Evolutionary conservation across 352 stramenopile species (phyloP), one percentile per base, ranked within the genome.

Genomic region (Globisporangium iwayamae): DNA sequence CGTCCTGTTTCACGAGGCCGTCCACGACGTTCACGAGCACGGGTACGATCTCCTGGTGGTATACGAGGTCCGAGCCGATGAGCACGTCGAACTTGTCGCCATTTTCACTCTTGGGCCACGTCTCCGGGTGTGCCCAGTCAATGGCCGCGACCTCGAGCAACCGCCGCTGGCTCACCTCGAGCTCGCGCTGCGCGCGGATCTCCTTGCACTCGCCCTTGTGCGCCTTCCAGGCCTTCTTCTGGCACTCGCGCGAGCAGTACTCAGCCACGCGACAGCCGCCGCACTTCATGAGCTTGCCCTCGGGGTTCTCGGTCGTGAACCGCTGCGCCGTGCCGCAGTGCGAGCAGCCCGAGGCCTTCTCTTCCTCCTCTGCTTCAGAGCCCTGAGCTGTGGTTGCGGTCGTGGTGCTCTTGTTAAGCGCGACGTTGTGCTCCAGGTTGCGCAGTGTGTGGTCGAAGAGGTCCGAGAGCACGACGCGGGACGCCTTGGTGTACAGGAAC

Each of bases 221-320:
- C 28, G 73, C 70, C 58, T 90, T 94, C 86, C 86, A 96, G 4
- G 85, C 86, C 51, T 89, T 87, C 72, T 93, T 93, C 68, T 96
- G 88, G 52, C 85, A 94, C 55, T 84, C 83, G 20, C 85, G 85
- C 16, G 80, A 91, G 74, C 88, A 96, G 70, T 95, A 96, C n/a
- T 75, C 73, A n/a, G 81, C 76, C 11, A 67, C 72, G 51, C 76
- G 79, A 69, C 87, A 96, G 9, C 78, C 80, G 16, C 79, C 83
- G 52, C 89, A 96, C 61, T 86, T 87, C 74, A 93, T 87, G n/a
- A 95, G 78, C 57, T 93, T 93, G 4, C 87, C 87, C 14, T 95
- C 87, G n/a, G 81, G 85, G 48, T 95, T 95, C 25, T 95, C 87
- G 2, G 82, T 62, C 8, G 76, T 84, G 68, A 93, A 95, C 3